Evolutionary conservation across 2,329 filamentous ascomycete species (phyloP).

Genomic region (Sporothrix globosa): DNA sequence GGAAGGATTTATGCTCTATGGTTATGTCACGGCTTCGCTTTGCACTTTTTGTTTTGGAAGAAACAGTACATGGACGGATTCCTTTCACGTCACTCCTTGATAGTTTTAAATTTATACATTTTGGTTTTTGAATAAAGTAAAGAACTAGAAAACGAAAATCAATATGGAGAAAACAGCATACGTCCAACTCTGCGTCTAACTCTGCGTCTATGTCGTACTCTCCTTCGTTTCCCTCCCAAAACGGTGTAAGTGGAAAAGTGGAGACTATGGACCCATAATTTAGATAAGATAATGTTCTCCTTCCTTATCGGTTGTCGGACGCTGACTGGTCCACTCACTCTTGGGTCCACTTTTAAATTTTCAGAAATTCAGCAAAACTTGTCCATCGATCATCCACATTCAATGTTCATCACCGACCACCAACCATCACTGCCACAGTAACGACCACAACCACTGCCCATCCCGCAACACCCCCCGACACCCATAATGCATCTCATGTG

Average conservation of each 20-base stretch:
- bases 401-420: not conserved
- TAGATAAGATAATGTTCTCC: not conserved
- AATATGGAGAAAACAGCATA: not conserved
- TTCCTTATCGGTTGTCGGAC: not conserved
- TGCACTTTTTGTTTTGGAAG: not conserved
- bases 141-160: no score
- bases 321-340: not conserved
- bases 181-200: not conserved
- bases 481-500: constrained; percentile 70
- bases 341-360: constrained; percentile 21
- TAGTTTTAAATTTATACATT: constrained; percentile 19
- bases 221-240: not conserved
- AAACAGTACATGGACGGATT: not conserved
- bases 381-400: no score
- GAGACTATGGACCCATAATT: not conserved
- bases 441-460: not conserved
- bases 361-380: not conserved
- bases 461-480: not conserved
- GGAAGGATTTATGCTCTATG: constrained; percentile 8
- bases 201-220: not conserved
- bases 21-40: no score
- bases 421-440: not conserved
- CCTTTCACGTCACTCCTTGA: constrained; percentile 23
- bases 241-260: constrained; percentile 22
- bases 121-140: no score